Evolutionary conservation across 345 rosid genomes (phyloP).

Genomic region (Trapa incisa): DNA sequence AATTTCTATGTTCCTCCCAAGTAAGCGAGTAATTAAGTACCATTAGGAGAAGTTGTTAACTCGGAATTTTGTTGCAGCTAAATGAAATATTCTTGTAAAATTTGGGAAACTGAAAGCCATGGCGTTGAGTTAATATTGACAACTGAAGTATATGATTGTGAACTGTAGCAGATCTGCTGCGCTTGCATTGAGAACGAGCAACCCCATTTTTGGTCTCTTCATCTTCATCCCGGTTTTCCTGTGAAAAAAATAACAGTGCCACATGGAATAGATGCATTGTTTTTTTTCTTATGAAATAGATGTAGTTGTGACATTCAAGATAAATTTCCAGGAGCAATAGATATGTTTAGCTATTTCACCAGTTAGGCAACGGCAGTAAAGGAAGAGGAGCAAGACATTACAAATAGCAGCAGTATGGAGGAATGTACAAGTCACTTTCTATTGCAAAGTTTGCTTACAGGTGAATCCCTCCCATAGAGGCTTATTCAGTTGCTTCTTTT

Average conservation of each 20-base stretch:
- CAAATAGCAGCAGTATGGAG: neutral
- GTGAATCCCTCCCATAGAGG: neutral
- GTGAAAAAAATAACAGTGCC: neutral
- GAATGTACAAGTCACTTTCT: neutral
- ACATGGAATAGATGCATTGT: no score
- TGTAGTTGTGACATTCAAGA: no score
- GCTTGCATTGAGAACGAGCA: slow-evolving; percentile 23
- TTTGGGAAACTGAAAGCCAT: no score
- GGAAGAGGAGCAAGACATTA: neutral
- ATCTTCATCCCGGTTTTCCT: slow-evolving; percentile 33
- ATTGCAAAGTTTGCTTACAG: neutral
- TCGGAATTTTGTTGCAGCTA: no score
- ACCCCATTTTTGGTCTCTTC: slow-evolving; percentile 9
- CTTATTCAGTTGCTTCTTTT: neutral
- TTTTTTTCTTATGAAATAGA: no score
- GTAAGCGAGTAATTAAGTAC: no score
- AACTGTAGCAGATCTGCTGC: slow-evolving; percentile 79
- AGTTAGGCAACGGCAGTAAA: neutral
- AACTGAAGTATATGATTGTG: slow-evolving; percentile 38
- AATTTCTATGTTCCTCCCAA: no score
- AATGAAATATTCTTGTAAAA: no score
- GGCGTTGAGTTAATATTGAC: no score
- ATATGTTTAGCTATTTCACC: no score
- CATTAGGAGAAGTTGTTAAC: no score
- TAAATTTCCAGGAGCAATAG: no score